These are phyloP conservation scores for Calocera cornea DNA, from an alignment of 768 basidiomycete genomes.

Conservation along the genomic window DNA sequence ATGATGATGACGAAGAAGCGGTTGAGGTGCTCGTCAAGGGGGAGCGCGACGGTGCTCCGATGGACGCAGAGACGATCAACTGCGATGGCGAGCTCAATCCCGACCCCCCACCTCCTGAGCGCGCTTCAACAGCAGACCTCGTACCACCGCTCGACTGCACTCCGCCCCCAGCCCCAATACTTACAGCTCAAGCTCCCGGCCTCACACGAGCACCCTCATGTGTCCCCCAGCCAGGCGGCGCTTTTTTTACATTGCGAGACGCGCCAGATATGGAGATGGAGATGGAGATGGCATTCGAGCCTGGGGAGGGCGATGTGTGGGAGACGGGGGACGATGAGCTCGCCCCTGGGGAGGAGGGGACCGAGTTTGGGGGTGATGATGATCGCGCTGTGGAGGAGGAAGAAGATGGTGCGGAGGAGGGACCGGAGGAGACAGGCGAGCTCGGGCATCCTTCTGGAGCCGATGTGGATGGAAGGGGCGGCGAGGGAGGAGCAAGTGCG, in stretches of 20 bases:
- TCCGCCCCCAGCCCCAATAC: background rate
- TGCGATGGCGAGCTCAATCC: background rate
- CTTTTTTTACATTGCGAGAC: background rate
- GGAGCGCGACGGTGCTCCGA: background rate
- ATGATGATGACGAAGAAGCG: background rate
- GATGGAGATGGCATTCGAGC: background rate
- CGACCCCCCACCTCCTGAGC: background rate
- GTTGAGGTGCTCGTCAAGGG: background rate
- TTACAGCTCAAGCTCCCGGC: background rate
- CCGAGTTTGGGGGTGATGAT: constrained; percentile 22
- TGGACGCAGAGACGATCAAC: background rate
- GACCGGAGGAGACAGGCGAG: constrained; percentile 12
- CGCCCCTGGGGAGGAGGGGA: constrained; percentile 20
- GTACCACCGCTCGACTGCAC: background rate
- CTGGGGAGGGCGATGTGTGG: constrained; percentile 44
- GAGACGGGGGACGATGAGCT: constrained; percentile 61
- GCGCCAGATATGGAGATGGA: background rate
- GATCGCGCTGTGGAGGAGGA: constrained; percentile 21
- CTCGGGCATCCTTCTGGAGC: constrained; percentile 8
- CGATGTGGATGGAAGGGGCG: constrained; percentile 11
- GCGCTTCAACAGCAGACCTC: background rate
- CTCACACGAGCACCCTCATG: background rate
- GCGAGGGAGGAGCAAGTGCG: background rate
- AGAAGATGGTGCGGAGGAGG: constrained; percentile 21
- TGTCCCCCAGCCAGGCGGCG: too few species aligned